These are phyloP conservation scores for Cladosporium sp. DNA, from an alignment of 2,329 filamentous ascomycete species.

Conservation along the genomic window DNA sequence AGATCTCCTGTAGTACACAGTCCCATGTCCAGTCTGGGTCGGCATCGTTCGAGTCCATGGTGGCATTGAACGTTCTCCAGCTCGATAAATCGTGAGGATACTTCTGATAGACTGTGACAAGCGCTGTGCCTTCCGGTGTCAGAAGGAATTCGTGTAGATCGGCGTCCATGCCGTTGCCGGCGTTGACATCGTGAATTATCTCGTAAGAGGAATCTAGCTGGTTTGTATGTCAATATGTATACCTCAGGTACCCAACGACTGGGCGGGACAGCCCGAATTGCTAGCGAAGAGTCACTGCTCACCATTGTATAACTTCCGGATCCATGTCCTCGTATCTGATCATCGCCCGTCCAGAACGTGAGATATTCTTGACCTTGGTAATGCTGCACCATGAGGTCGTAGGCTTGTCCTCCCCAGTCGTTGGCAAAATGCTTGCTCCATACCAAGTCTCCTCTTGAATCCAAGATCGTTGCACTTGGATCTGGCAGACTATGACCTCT, in stretches of 20 bases:
- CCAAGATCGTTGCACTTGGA: conserved; percentile 27
- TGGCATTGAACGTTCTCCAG: conserved; percentile 28
- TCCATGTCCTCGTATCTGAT: conserved; percentile 28
- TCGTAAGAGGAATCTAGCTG: conserved; percentile 25
- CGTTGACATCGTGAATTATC: conserved; percentile 34
- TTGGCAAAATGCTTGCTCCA: conserved; percentile 24
- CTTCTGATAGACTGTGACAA: conserved; percentile 36
- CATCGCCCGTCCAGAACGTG: conserved; percentile 34
- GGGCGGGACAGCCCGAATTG: neutral
- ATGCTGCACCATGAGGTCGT: conserved; percentile 29
- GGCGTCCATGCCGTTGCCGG: conserved; percentile 31
- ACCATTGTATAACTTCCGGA: conserved; percentile 26
- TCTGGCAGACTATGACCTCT: conserved; percentile 17
- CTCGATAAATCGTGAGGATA: conserved; percentile 11
- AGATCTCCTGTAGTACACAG: conserved; percentile 27
- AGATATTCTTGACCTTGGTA: conserved; percentile 30
- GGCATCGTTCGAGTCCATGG: conserved; percentile 24
- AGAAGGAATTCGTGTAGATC: conserved; percentile 43
- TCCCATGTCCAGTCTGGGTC: conserved; percentile 26
- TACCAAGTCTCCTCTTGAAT: conserved; percentile 21
- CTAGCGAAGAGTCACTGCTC: neutral
- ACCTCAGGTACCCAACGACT: neutral
- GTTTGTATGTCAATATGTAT: neutral
- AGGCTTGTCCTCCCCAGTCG: conserved; percentile 23
- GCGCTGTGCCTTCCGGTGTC: conserved; percentile 36